Conservation (phyloP, 768 basidiomycete species). For the Leccinellum rugosiceps region DNA sequence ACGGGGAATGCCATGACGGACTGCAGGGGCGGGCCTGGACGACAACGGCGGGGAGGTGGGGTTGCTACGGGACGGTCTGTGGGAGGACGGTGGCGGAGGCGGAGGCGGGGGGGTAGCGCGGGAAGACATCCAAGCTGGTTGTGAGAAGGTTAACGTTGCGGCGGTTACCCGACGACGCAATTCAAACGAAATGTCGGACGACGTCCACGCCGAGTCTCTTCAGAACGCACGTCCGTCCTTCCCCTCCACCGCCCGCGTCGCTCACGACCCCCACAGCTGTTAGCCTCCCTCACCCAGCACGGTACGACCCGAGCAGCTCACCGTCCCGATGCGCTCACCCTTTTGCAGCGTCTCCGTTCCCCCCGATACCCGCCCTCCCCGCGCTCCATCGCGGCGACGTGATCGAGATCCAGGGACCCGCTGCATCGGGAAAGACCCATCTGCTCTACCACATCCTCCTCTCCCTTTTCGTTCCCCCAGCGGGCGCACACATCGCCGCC, state of each 20-base stretch:
- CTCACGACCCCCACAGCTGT: constrained; percentile 37
- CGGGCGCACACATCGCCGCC: constrained; percentile 52
- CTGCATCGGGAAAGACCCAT: constrained; percentile 75
- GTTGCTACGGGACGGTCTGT: constrained; percentile 42
- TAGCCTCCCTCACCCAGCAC: constrained; percentile 38
- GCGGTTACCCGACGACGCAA: constrained; percentile 2
- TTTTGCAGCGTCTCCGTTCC: constrained; percentile 28
- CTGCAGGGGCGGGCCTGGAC: constrained; percentile 46
- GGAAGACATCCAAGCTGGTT: constrained; percentile 28
- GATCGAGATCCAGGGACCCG: constrained; percentile 72
- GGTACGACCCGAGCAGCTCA: constrained; percentile 26
- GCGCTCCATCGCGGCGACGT: constrained; percentile 55
- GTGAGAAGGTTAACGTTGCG: background rate
- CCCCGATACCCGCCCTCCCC: constrained; percentile 16
- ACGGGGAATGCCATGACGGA: constrained; percentile 53
- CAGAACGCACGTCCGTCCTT: constrained; percentile 26
- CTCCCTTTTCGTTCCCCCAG: constrained; percentile 53
- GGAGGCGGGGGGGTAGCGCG: constrained; percentile 40
- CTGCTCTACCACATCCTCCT: constrained; percentile 66
- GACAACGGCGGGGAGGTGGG: constrained; percentile 42
- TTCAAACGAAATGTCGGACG: background rate
- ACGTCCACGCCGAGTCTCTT: constrained; percentile 31
- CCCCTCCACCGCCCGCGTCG: background rate
- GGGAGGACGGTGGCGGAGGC: constrained; percentile 25
- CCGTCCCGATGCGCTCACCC: constrained; percentile 25